phyloP scores from a whole-genome alignment of 352 stramenopile species.

The Globisporangium okanoganense region DNA sequence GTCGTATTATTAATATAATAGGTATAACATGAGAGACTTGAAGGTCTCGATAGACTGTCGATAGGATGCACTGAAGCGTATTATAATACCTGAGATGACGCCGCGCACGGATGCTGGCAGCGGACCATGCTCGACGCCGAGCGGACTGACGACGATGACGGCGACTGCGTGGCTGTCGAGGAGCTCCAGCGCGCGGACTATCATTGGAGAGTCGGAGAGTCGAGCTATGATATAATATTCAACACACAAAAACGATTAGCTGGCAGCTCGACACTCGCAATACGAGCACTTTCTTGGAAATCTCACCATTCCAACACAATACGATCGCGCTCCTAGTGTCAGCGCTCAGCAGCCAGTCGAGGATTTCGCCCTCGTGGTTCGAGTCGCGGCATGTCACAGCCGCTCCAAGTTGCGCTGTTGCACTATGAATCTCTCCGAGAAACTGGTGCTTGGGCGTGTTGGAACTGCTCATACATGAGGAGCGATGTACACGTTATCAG shows the following conservation, averaged over 20 bases:
- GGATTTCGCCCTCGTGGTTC: conserved; percentile 31
- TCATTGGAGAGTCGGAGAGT: conserved; percentile 27
- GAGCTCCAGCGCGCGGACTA: conserved; percentile 28
- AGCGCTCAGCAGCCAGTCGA: conserved; percentile 26
- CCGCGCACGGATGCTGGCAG: conserved; percentile 29
- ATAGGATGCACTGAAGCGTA: neutral
- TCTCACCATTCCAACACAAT: conserved; percentile 40
- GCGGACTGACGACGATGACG: conserved; percentile 31
- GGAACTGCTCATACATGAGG: neutral
- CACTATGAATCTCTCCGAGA: neutral
- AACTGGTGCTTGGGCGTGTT: conserved; percentile 15
- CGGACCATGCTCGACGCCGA: conserved; percentile 26
- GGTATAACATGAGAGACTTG: neutral
- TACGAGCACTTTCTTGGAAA: too few relatives aligned
- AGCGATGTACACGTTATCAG: neutral
- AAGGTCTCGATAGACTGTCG: neutral
- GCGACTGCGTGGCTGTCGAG: conserved; percentile 16
- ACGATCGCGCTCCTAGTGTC: conserved; percentile 22
- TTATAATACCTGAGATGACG: conserved; percentile 40
- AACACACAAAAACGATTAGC: neutral
- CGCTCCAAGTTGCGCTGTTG: conserved; percentile 11
- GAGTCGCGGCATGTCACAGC: conserved; percentile 15
- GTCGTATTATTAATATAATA: neutral
- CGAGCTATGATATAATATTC: conserved; percentile 11
- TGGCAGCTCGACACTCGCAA: too few relatives aligned